Percentiles rank a stretch among this genome's conserved stretches.
Evolutionary conservation across 768 basidiomycete species (phyloP).

Genomic region (Collybia sordida): DNA sequence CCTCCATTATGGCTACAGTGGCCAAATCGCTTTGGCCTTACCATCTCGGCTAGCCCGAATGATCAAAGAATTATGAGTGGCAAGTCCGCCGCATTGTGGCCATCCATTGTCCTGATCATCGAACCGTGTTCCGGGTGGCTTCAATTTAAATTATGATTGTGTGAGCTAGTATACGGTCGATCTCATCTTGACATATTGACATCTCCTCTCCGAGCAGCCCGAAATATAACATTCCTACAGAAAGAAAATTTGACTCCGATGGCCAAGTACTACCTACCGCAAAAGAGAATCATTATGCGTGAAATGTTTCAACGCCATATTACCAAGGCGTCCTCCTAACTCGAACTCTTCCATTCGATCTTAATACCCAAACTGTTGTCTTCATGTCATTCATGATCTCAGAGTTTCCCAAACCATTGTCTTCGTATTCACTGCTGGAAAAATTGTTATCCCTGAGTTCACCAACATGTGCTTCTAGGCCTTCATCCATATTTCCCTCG

Average conservation of each 20-base stretch:
- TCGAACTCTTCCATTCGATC: conserved; percentile 37
- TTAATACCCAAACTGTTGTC: conserved; percentile 41
- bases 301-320: too few species aligned
- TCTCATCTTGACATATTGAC: neutral
- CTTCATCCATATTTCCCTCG: conserved; percentile 11
- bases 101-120: neutral
- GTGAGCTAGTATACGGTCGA: too few species aligned
- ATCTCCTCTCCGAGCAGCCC: too few species aligned
- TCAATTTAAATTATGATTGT: too few species aligned
- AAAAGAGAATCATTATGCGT: too few species aligned
- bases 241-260: too few species aligned
- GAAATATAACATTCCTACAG: too few species aligned
- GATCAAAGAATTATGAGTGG: neutral
- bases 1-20: neutral
- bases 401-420: neutral
- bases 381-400: conserved; percentile 13
- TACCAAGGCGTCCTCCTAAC: conserved; percentile 44
- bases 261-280: too few species aligned
- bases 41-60: neutral
- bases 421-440: neutral
- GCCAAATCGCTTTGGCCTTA: neutral
- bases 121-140: neutral
- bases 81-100: neutral
- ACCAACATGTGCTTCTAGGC: conserved; percentile 7
- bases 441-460: conserved; percentile 16